Conservation (phyloP, 208 protist species). For the Leishmania guyanensis region DNA sequence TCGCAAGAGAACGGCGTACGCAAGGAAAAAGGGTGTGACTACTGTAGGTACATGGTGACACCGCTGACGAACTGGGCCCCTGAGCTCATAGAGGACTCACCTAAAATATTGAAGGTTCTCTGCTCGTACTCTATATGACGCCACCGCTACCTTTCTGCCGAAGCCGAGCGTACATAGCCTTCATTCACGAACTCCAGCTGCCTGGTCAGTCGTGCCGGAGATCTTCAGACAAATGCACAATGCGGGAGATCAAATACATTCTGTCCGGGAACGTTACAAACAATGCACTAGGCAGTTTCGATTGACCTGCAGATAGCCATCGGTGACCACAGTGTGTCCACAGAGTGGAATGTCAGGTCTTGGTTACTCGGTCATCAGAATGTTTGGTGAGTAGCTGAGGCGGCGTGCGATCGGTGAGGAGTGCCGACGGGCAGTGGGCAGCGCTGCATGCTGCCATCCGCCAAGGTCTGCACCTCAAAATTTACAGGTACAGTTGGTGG, state of each 20-base stretch:
- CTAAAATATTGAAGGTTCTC: neutral
- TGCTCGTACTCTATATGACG: neutral
- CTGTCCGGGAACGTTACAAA: neutral
- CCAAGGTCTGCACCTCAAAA: neutral
- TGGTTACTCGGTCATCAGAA: neutral
- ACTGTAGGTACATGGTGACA: neutral
- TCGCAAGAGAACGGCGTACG: neutral
- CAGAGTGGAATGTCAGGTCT: neutral
- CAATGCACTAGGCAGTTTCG: neutral
- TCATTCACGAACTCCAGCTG: neutral
- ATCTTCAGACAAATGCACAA: neutral
- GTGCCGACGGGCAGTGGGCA: neutral
- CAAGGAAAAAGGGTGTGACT: neutral
- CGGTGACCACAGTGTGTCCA: neutral
- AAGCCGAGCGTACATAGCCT: neutral
- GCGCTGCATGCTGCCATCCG: neutral
- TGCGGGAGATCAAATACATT: neutral
- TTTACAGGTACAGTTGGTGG: neutral
- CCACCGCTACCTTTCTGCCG: neutral
- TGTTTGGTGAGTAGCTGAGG: neutral
- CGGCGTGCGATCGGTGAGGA: neutral
- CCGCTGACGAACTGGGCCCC: too few relatives aligned
- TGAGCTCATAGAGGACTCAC: neutral
- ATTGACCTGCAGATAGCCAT: neutral
- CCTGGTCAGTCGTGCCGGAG: neutral